These are phyloP conservation scores for Purpureocillium lavendulum DNA, from an alignment of 2,329 filamentous ascomycete species.

Conservation along the genomic window DNA sequence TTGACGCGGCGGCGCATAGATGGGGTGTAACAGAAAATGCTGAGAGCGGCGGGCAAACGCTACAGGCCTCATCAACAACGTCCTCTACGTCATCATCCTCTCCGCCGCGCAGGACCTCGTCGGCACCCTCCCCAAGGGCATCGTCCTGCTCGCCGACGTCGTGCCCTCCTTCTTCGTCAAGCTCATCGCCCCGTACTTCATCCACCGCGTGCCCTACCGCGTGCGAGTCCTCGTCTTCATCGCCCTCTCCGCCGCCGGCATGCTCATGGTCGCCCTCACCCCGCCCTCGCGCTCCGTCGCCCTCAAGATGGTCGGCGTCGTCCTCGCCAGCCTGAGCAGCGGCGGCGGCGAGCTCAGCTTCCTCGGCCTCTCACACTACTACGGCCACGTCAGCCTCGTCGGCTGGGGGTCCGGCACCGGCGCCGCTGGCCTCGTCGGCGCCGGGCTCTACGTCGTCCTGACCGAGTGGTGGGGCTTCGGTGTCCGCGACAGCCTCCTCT, in stretches of 20 bases:
- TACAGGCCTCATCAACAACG: slow-evolving; percentile 70
- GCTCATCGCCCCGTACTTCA: slow-evolving; percentile 85
- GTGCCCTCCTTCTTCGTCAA: slow-evolving; percentile 85
- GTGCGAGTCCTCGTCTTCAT: slow-evolving; percentile 69
- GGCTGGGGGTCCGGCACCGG: slow-evolving; percentile 92
- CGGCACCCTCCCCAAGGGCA: slow-evolving; percentile 81
- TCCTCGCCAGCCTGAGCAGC: slow-evolving; percentile 75
- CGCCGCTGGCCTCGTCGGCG: slow-evolving; percentile 77
- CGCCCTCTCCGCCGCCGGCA: slow-evolving; percentile 67
- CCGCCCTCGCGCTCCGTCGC: slow-evolving; percentile 57
- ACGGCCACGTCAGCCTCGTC: slow-evolving; percentile 77
- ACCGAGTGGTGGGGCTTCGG: slow-evolving; percentile 73
- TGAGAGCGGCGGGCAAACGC: slow-evolving; percentile 2
- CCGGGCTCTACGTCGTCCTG: slow-evolving; percentile 77
- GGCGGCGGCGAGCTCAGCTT: slow-evolving; percentile 89
- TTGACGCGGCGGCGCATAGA: too few species aligned
- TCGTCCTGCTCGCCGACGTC: slow-evolving; percentile 89
- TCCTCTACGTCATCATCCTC: slow-evolving; percentile 95
- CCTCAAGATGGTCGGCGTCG: slow-evolving; percentile 73
- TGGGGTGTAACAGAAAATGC: too few species aligned
- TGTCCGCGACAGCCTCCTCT: slow-evolving; percentile 65
- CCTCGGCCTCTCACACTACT: slow-evolving; percentile 85
- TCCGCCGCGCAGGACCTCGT: slow-evolving; percentile 93
- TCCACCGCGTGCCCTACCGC: slow-evolving; percentile 76
- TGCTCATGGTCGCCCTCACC: slow-evolving; percentile 81